Conservation (phyloP, 495 filamentous ascomycete genomes). For the Xylaria sp. region DNA sequence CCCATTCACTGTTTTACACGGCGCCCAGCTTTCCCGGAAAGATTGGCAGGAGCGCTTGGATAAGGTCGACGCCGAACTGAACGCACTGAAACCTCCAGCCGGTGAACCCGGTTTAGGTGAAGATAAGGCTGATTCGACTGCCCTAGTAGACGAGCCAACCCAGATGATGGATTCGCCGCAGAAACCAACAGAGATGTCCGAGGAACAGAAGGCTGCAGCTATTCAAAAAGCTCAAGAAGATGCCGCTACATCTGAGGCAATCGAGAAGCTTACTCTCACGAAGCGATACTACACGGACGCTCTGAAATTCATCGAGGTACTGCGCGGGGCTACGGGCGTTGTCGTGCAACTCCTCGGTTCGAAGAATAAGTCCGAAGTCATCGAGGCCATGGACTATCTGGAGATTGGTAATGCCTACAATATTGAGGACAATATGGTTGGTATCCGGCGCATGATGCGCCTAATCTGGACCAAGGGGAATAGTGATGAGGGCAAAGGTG, state of each 20-base stretch:
- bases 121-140: slow-evolving; percentile 59
- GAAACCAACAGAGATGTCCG: slow-evolving; percentile 61
- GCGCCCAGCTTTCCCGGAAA: slow-evolving; percentile 79
- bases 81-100: slow-evolving; percentile 78
- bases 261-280: slow-evolving; percentile 84
- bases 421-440: slow-evolving; percentile 86
- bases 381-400: slow-evolving; percentile 99
- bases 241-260: slow-evolving; percentile 73
- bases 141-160: slow-evolving; percentile 89
- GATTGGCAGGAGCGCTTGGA: slow-evolving; percentile 86
- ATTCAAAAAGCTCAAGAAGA: slow-evolving; percentile 75
- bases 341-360: slow-evolving; percentile 89
- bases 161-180: slow-evolving; percentile 62
- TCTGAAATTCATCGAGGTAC: slow-evolving; percentile 90
- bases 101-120: slow-evolving; percentile 79
- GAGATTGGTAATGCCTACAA: slow-evolving; percentile 93
- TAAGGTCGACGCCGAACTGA: slow-evolving; percentile 79
- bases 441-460: slow-evolving; percentile 92
- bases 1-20: slow-evolving; percentile 91
- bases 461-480: slow-evolving; percentile 99
- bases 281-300: slow-evolving; percentile 91
- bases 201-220: slow-evolving; percentile 61
- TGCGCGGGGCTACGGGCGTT: slow-evolving; percentile 77
- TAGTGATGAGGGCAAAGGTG: slow-evolving; percentile 97
- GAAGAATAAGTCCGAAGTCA: slow-evolving; percentile 96